Evolutionary conservation across 257 asterid species (phyloP).

Genomic region (Fraxinus quadrangulata): DNA sequence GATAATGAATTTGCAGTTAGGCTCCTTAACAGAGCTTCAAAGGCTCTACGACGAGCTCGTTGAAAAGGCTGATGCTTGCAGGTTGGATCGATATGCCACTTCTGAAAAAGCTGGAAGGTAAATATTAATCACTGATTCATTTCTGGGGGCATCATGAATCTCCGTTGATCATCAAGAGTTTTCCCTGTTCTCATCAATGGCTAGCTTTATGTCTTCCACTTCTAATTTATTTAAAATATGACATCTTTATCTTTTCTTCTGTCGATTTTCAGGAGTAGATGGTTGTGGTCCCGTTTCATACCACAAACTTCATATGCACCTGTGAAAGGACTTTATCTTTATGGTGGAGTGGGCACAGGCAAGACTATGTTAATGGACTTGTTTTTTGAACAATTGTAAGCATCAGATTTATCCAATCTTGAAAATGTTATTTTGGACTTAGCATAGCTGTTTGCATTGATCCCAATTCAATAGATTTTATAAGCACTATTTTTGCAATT

Average conservation of each 20-base stretch:
- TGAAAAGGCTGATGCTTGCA: conserved; percentile 45
- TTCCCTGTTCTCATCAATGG: background rate
- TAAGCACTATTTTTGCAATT: background rate
- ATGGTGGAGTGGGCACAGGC: conserved; percentile 61
- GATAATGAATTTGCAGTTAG: conserved; percentile 38
- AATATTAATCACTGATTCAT: conserved; percentile 18
- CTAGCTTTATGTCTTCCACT: background rate
- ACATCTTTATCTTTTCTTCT: background rate
- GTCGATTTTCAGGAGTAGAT: conserved; percentile 41
- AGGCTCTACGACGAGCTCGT: conserved; percentile 51
- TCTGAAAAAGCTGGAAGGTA: conserved; percentile 50
- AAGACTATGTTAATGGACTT: conserved; percentile 60
- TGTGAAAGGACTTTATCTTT: conserved; percentile 55
- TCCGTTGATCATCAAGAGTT: background rate
- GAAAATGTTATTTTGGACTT: background rate
- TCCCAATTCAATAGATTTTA: background rate
- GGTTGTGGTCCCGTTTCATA: conserved; percentile 54
- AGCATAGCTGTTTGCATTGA: background rate
- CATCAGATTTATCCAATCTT: background rate
- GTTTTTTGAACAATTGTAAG: conserved; percentile 50
- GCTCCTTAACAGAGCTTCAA: conserved; percentile 50
- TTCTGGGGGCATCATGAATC: background rate
- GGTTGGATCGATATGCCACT: conserved; percentile 43
- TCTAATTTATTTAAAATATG: conserved; percentile 10
- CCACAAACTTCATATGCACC: conserved; percentile 40